These are phyloP conservation scores for Croton setiger DNA, from an alignment of 441 rosid species.

Conservation along the genomic window DNA sequence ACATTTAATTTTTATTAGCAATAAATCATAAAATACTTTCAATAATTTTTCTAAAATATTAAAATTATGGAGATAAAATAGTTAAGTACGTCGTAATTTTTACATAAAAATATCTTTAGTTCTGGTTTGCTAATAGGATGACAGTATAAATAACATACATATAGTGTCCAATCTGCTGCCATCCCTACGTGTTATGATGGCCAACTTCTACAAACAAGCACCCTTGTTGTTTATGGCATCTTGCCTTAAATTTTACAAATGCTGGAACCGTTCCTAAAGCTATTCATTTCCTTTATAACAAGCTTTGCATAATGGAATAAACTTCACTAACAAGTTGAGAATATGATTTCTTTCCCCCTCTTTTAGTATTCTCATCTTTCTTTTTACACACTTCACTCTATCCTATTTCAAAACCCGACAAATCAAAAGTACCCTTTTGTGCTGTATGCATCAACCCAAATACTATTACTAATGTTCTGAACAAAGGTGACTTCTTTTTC, in stretches of 20 bases:
- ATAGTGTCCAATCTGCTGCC: too few species aligned
- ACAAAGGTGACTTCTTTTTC: too few species aligned
- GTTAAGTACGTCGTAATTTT: too few species aligned
- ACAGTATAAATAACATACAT: too few species aligned
- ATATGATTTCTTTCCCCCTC: constrained; percentile 2
- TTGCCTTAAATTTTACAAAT: neutral
- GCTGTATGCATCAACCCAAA: neutral
- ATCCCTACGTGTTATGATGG: too few species aligned
- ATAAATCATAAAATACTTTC: too few species aligned
- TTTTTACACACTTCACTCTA: constrained; percentile 1
- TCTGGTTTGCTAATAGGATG: too few species aligned
- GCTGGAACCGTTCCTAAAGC: neutral
- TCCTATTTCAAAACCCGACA: neutral
- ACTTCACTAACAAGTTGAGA: constrained; percentile 28
- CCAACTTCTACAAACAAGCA: too few species aligned
- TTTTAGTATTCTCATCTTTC: neutral
- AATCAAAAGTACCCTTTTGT: neutral
- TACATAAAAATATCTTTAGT: too few species aligned
- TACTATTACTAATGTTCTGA: neutral
- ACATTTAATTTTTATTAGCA: too few species aligned
- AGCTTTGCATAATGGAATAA: constrained; percentile 5
- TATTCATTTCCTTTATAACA: neutral
- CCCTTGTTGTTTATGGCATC: neutral
- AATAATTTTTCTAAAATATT: too few species aligned
- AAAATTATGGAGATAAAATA: too few species aligned